Evolutionary conservation across 345 rosid species (phyloP), one percentile per base, ranked within the genome.

Genomic region (Eucalyptus camaldulensis): DNA sequence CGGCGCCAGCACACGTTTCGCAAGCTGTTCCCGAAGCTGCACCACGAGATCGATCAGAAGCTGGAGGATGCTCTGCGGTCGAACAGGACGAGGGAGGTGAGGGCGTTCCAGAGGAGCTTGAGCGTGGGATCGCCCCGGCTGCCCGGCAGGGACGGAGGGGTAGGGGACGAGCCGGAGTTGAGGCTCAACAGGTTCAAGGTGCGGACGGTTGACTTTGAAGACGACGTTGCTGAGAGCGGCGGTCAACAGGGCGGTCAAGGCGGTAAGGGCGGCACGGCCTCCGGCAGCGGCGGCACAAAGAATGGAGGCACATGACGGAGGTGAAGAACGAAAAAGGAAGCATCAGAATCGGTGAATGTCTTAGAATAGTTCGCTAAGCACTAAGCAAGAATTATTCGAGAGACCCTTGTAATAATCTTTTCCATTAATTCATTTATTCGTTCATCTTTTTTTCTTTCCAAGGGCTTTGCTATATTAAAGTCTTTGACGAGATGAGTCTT

Each of bases 21-120:
- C 80, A 72, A 92, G 80, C 44, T 91, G 8, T 92, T 93, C 60
- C 93, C 94, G 1, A 87, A 56, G 81, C 51, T 49, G 19, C 87
- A 50, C 5, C 88, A 92, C 24, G 93, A 90, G 54, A 86, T 90
- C n/a, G 65, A 50, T 0, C 90, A 49, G 80, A 27, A 88, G 72
- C 89, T 86, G 22, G 86, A 67, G 86, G 90, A 85, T 45, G 81
- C 90, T 16, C 58, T 85, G 22, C 43, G 87, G 86, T 43, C 31
- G 60, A 85, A 43, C 24, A 80, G 87, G 87, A 22, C 54, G 60
- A 45, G 69, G 62, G 72, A 49, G 90, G 81, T 24, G 76, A 53
- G 62, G 87, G 22, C 76, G 15, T 21, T 83, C 27, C 86, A 83
- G 87, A 81, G 89, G 87, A 81, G 89, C 58, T 60, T 80, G 69